These are phyloP conservation scores for Heritiera littoralis DNA, from an alignment of 345 rosid genomes.

Conservation along the genomic window DNA sequence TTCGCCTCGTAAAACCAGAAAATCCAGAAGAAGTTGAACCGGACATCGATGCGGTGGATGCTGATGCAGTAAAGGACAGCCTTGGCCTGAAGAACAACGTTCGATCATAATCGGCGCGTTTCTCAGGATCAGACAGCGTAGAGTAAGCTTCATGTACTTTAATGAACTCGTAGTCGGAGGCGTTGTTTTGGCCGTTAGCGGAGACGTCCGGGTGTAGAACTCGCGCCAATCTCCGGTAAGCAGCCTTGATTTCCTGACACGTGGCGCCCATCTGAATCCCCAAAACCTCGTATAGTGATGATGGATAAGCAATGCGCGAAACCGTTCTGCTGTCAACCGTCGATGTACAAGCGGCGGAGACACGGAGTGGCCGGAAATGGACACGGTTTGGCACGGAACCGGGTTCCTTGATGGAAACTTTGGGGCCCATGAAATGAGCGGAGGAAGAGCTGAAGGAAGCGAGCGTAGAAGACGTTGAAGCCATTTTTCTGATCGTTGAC, in stretches of 20 bases:
- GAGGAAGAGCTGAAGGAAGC: conserved; percentile 24
- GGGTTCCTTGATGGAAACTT: not conserved
- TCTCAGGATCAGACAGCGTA: conserved; percentile 67
- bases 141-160: conserved; percentile 61
- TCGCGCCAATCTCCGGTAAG: conserved; percentile 63
- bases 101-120: conserved; percentile 57
- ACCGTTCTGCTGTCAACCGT: conserved; percentile 42
- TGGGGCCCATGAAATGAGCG: conserved; percentile 22
- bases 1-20: conserved; percentile 34
- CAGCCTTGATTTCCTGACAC: conserved; percentile 59
- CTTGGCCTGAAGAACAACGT: conserved; percentile 32
- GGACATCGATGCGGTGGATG: conserved; percentile 15
- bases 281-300: conserved; percentile 57
- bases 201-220: conserved; percentile 65
- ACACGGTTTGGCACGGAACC: conserved; percentile 19
- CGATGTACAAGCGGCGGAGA: conserved; percentile 45
- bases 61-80: conserved; percentile 30
- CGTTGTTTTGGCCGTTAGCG: conserved; percentile 21
- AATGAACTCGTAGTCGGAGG: conserved; percentile 46
- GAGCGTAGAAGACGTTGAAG: conserved; percentile 31
- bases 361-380: conserved; percentile 37
- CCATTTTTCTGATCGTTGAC: conserved; percentile 12
- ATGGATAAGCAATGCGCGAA: conserved; percentile 21
- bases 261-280: conserved; percentile 59
- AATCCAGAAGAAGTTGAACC: conserved; percentile 27